Conservation (phyloP, 2,329 filamentous ascomycete genomes). For the Colletotrichum zoysiae region DNA sequence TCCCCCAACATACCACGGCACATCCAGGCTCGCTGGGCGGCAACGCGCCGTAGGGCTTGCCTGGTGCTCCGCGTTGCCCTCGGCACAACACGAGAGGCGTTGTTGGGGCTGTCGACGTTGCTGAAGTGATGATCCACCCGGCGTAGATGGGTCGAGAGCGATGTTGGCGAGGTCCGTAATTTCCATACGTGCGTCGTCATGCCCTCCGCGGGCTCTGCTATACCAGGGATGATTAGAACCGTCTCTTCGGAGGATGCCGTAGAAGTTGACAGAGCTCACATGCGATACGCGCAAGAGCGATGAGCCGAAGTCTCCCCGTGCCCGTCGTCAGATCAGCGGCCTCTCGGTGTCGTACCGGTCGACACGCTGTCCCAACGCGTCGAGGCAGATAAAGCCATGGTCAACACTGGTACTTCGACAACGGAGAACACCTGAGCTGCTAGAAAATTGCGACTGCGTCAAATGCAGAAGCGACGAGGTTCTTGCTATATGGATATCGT, state of each 20-base stretch:
- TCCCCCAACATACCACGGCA: neutral
- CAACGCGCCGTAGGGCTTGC: neutral
- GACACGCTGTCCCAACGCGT: constrained; percentile 22
- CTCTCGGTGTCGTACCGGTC: constrained; percentile 12
- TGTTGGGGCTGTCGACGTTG: constrained; percentile 25
- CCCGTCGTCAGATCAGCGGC: constrained; percentile 16
- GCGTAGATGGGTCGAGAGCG: constrained; percentile 12
- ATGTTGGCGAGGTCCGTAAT: constrained; percentile 13
- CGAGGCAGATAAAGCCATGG: neutral
- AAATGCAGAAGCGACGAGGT: neutral
- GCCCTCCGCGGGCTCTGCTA: constrained; percentile 16
- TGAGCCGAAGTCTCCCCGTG: constrained; percentile 9
- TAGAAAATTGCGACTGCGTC: neutral
- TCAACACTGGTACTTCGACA: neutral
- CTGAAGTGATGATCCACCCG: constrained; percentile 19
- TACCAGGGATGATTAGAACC: constrained; percentile 7
- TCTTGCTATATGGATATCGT: constrained; percentile 4
- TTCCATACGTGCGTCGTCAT: constrained; percentile 3
- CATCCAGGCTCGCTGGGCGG: neutral
- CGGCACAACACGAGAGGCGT: neutral
- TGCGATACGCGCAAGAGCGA: constrained; percentile 21
- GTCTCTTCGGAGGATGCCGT: constrained; percentile 12
- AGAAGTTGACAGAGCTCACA: constrained; percentile 16
- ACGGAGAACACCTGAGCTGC: too few relatives aligned
- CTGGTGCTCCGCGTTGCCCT: neutral